phyloP scores from a whole-genome alignment of 2,329 filamentous ascomycete species.

The Emergomyces africanus region DNA sequence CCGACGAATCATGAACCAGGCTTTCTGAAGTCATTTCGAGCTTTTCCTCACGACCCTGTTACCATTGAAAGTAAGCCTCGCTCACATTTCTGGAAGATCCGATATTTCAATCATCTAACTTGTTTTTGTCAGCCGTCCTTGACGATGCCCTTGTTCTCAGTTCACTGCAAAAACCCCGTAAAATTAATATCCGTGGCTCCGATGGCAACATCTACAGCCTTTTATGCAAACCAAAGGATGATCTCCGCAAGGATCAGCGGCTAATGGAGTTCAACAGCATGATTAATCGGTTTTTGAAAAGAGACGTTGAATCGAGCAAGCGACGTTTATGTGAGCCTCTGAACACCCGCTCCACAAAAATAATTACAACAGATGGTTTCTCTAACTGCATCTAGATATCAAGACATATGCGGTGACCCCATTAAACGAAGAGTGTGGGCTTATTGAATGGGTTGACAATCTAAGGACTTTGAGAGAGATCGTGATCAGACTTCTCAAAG shows the following conservation, averaged over 20 bases:
- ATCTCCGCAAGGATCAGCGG: constrained; percentile 91
- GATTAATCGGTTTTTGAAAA: constrained; percentile 90
- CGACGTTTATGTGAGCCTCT: constrained; percentile 54
- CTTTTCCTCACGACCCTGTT: constrained; percentile 76
- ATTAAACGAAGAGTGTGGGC: constrained; percentile 91
- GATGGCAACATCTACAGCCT: constrained; percentile 83
- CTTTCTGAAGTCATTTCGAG: constrained; percentile 55
- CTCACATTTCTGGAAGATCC: neutral
- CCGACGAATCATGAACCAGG: constrained; percentile 58
- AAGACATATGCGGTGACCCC: constrained; percentile 96
- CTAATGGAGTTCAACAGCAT: constrained; percentile 99
- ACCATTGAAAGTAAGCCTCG: constrained; percentile 50
- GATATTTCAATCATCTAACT: constrained; percentile 10
- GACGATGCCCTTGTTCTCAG: constrained; percentile 85
- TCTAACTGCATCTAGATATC: constrained; percentile 44
- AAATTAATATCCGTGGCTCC: constrained; percentile 74
- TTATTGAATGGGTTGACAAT: constrained; percentile 97
- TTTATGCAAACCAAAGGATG: constrained; percentile 95
- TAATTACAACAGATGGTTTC: neutral
- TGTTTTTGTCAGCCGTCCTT: constrained; percentile 42
- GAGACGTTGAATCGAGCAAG: constrained; percentile 79
- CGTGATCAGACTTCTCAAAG: constrained; percentile 62
- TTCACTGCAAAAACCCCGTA: constrained; percentile 84
- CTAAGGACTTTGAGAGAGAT: constrained; percentile 91
- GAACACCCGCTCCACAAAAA: neutral